Conservation (phyloP, 2,329 filamentous ascomycete species). For the Claviceps spartinae region DNA sequence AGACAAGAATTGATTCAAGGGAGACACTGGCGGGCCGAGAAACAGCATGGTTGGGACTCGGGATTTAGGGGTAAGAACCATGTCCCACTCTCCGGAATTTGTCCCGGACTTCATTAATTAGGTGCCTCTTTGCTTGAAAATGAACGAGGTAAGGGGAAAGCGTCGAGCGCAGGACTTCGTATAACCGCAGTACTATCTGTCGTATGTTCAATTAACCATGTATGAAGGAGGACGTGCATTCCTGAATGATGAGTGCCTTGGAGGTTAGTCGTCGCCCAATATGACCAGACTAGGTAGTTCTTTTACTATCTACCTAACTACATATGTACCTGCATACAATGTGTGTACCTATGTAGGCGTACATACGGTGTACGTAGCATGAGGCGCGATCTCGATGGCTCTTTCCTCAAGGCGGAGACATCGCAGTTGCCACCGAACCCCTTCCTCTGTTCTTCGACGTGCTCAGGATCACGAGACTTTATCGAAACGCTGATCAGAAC, state of each 20-base stretch:
- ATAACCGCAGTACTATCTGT: background rate
- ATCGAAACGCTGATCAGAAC: background rate
- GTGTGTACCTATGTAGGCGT: too few relatives aligned
- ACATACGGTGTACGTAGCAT: background rate
- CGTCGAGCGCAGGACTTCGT: background rate
- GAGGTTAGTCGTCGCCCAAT: too few relatives aligned
- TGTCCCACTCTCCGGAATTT: background rate
- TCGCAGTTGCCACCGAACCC: too few relatives aligned
- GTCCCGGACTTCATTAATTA: background rate
- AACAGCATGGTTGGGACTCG: background rate
- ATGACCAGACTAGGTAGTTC: background rate
- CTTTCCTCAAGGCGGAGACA: background rate
- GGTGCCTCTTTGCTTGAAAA: background rate
- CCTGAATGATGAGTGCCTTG: too few relatives aligned
- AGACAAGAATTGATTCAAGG: background rate
- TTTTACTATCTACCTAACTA: too few relatives aligned
- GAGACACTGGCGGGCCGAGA: background rate
- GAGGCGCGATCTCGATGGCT: background rate
- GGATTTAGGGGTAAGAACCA: slow-evolving; percentile 1
- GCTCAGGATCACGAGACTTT: background rate
- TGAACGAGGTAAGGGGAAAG: background rate
- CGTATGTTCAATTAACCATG: background rate
- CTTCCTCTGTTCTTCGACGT: background rate
- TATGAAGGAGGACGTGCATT: background rate
- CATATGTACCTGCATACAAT: too few relatives aligned